Evolutionary conservation across 805 yeast species (phyloP).

Genomic region (Saccharomycopsis sp.): DNA sequence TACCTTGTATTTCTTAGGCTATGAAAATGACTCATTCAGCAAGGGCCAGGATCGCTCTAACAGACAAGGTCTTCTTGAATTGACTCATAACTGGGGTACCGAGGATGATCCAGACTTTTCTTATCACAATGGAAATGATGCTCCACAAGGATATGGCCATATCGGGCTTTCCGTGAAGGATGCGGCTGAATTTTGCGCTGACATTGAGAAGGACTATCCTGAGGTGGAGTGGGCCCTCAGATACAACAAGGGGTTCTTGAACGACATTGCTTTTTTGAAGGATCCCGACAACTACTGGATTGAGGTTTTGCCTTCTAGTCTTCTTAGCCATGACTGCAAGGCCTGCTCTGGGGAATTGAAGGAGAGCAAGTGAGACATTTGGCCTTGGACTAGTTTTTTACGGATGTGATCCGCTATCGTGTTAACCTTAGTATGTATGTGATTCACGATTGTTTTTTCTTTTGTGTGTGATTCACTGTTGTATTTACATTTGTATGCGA

Average conservation of each 20-base stretch:
- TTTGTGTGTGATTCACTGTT: too few relatives aligned
- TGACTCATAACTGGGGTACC: slow-evolving; percentile 95
- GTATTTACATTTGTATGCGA: too few relatives aligned
- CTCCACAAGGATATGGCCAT: slow-evolving; percentile 83
- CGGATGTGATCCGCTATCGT: neutral
- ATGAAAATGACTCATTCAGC: slow-evolving; percentile 29
- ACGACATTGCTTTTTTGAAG: slow-evolving; percentile 60
- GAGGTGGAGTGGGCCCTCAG: slow-evolving; percentile 51
- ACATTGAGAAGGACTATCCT: slow-evolving; percentile 39
- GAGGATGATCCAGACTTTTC: slow-evolving; percentile 68
- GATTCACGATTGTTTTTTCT: too few relatives aligned
- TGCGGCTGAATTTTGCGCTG: slow-evolving; percentile 45
- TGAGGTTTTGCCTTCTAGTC: slow-evolving; percentile 52
- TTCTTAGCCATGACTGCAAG: slow-evolving; percentile 21
- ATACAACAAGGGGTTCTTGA: slow-evolving; percentile 49
- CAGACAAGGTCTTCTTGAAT: slow-evolving; percentile 71
- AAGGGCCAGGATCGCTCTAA: slow-evolving; percentile 33
- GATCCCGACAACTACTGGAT: slow-evolving; percentile 92
- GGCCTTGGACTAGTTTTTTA: neutral
- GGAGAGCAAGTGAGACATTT: neutral
- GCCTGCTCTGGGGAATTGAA: slow-evolving; percentile 14
- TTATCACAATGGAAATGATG: slow-evolving; percentile 79
- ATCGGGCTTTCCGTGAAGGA: slow-evolving; percentile 65
- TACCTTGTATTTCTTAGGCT: slow-evolving; percentile 81
- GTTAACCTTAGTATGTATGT: too few relatives aligned